Base-by-base conservation (phyloP, 257 asterid genomes). In the Scutellaria barbata region DNA sequence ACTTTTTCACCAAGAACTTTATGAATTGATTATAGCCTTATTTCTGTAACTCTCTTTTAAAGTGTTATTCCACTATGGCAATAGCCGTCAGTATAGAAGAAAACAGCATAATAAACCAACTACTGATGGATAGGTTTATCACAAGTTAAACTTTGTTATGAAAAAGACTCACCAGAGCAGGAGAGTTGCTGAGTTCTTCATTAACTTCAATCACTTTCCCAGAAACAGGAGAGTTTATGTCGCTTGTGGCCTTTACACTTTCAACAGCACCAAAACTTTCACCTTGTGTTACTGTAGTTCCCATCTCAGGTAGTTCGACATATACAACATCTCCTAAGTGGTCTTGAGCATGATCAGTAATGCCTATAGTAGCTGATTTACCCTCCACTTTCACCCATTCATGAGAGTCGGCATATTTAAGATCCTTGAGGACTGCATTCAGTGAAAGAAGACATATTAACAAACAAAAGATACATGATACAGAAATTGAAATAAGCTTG, bases 301-400 rank as follows among this genome's bases (percentile, higher is more conserved):
- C 96, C 68, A 82, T 85, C 7, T 94, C 98, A 4, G 99, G 99
- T 63, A 94, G 80, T 57, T 89, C 98, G 14, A 88, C 96, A 42
- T 88, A 94, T n/a, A 91, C 96, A 51, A 94, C 96, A 75, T 94
- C 99, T 35, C 99, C 99, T 63, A 94, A 76, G 82, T 94, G 98
- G 76, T 84, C 92, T 62, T 91, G 99, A 54, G 98, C 99, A 76
- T 91, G 98, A 78, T 94, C 95, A 0, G 96, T 89, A 62, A 94
- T 94, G 79, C 97, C 99, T 22, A 94, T 77, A 53, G 95, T 91
- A 12, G 96, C 98, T 45, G 88, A 76, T 59, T 77, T 85, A 63
- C 95, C 96, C 1, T 88, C 93, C 74, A 94, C 81, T 83, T 89
- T 91, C 68, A 88, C 95, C 99, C 99, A 94, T 79, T 89, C 98